phyloP scores from a whole-genome alignment of 306 rosid species.

The Cicer pinnatifidum region DNA sequence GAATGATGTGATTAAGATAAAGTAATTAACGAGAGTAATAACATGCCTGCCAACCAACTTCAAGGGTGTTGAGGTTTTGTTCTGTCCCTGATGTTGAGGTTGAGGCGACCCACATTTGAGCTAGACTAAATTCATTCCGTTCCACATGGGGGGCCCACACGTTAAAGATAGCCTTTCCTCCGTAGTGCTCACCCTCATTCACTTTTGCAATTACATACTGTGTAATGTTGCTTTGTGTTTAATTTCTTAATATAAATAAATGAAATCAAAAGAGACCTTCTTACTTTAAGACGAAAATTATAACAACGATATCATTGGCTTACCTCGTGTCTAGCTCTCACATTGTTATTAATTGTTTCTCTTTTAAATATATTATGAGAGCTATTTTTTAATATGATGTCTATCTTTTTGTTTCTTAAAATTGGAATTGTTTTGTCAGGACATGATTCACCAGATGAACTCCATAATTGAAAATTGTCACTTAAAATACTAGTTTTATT shows the following conservation, averaged over 20 bases:
- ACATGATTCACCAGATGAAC: constrained; percentile 65
- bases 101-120: constrained; percentile 94
- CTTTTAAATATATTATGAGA: constrained; percentile 39
- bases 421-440: constrained; percentile 83
- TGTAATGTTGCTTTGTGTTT: not conserved
- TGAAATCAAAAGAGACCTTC: too few species aligned
- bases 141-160: constrained; percentile 85
- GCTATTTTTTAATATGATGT: not conserved
- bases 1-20: too few species aligned
- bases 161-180: constrained; percentile 88
- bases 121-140: constrained; percentile 82
- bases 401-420: constrained; percentile 71
- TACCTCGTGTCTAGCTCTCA: constrained; percentile 7
- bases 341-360: too few species aligned
- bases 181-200: constrained; percentile 74
- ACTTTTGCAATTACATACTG: constrained; percentile 95
- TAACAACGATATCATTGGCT: too few species aligned
- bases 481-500: constrained; percentile 30
- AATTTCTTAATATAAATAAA: too few species aligned
- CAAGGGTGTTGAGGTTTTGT: constrained; percentile 85
- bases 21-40: not conserved
- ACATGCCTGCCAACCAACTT: constrained; percentile 97
- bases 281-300: too few species aligned
- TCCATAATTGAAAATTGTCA: constrained; percentile 70
- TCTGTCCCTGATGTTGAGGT: constrained; percentile 57